These are phyloP conservation scores for Dillenia turbinata DNA, from an alignment of 164 flowering plant species.

Conservation along the genomic window DNA sequence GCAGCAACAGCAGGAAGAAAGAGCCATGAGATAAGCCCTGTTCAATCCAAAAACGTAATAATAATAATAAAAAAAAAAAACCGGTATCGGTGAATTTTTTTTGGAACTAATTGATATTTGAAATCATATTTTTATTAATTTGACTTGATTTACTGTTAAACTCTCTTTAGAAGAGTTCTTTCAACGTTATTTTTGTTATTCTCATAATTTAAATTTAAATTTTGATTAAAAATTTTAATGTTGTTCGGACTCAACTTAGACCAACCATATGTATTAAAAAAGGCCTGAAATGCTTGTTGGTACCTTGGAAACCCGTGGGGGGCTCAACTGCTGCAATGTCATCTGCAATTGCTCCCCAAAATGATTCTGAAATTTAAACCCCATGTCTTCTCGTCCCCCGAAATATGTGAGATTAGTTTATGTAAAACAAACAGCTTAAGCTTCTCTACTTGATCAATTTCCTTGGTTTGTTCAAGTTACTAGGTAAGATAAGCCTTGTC, in stretches of 20 bases:
- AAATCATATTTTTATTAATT: no score
- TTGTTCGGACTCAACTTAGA: background rate
- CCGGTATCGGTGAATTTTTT: background rate
- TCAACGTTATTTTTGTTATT: no score
- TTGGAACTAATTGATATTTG: no score
- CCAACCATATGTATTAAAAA: background rate
- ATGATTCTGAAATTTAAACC: constrained; percentile 39
- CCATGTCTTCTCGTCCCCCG: no score
- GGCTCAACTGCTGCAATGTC: constrained; percentile 67
- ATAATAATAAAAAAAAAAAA: background rate
- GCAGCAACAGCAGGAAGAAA: constrained; percentile 78
- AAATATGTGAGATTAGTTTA: no score
- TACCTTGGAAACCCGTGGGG: constrained; percentile 92
- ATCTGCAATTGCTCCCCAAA: constrained; percentile 64
- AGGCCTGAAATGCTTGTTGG: background rate
- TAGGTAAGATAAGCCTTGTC: no score
- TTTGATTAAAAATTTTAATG: background rate
- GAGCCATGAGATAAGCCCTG: constrained; percentile 85
- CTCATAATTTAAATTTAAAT: no score
- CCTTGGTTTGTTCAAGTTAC: no score
- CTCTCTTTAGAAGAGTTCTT: background rate
- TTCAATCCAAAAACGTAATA: constrained; percentile 4
- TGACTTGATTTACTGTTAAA: no score
- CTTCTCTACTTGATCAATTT: no score
- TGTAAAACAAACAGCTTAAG: no score